Conservation (phyloP, 1,139 yeast species). For the Cylindricascospora bacillispora region DNA sequence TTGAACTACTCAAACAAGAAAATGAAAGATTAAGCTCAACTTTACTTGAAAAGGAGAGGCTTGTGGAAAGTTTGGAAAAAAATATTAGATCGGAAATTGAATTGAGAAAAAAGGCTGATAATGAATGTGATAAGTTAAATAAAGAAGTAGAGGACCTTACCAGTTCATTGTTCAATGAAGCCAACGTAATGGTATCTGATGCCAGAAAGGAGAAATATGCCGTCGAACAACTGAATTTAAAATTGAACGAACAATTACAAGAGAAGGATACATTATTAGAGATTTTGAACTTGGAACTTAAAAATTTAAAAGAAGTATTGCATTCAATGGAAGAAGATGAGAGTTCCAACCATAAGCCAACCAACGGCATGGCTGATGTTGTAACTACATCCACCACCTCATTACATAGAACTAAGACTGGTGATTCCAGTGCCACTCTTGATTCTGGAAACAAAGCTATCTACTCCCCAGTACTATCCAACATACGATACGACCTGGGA, state of each 20-base stretch:
- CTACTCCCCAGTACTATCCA: constrained; percentile 41
- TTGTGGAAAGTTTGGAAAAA: constrained; percentile 25
- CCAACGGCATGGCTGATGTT: constrained; percentile 12
- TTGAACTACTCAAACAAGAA: constrained; percentile 9
- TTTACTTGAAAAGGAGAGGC: constrained; percentile 27
- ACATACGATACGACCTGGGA: constrained; percentile 47
- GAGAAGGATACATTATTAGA: constrained; percentile 64
- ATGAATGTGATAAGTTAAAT: constrained; percentile 44
- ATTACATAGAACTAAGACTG: constrained; percentile 8
- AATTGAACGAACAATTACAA: constrained; percentile 49
- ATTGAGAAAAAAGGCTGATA: constrained; percentile 39
- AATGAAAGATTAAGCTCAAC: constrained; percentile 24
- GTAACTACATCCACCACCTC: constrained; percentile 12
- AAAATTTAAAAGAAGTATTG: constrained; percentile 50
- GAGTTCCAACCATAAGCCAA: constrained; percentile 1
- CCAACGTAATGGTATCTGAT: constrained; percentile 64
- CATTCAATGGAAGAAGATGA: constrained; percentile 31
- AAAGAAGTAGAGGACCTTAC: constrained; percentile 69
- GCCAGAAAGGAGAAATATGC: constrained; percentile 51
- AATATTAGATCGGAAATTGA: constrained; percentile 27
- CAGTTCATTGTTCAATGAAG: constrained; percentile 65
- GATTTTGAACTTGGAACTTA: constrained; percentile 55
- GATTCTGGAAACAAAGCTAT: constrained; percentile 19
- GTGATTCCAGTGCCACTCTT: constrained; percentile 6
- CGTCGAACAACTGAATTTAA: constrained; percentile 35